Evolutionary conservation across 2,329 filamentous ascomycete genomes (phyloP), one percentile per base, ranked within the genome.

Genomic region (Colletotrichum sp.): DNA sequence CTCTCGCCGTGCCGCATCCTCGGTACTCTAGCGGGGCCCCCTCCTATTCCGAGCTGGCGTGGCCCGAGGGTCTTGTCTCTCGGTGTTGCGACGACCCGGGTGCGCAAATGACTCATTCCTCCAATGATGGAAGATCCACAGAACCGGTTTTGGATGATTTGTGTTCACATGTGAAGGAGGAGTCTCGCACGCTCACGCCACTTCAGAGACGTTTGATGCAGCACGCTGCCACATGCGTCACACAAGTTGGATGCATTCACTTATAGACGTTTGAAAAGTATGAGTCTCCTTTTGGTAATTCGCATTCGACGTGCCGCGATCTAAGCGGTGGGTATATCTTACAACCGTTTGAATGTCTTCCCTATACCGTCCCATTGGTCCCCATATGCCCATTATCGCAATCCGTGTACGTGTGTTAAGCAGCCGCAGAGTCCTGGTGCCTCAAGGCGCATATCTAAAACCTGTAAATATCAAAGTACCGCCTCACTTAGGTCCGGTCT

Each of bases 401-500:
- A 30, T 49, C 69, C 73, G 44, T 73, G 26, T 75, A 28, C 57
- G 21, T 73, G 26, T 76, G 49, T 73, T 65, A 16, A 69, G 57
- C 64, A 59, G 64, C 73, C 64, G 26, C 49, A 39, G 64, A 76
- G 70, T 76, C 57, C 73, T 65, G 71, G n/a, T 76, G 64, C 70
- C 70, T 74, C 73, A 73, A 39, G 70, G 70, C 64, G 64, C 34
- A 69, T 49, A 52, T 74, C 73, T 73, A 68, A 64, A 52, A 18
- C 59, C 55, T 32, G 21, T 69, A 30, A 68, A 72, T 32, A 13
- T 62, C 69, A 69, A 76, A 74, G 28, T 15, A 66, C 26, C 21
- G 8, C 9, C 44, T 59, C 71, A 26, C 16, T 18, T 10, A 44
- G n/a, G 39, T 21, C 44, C 36, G 15, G n/a, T 30, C 12, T 21